Conservation (phyloP, 495 filamentous ascomycete species). For the Penicillium cosmopolitanum region DNA sequence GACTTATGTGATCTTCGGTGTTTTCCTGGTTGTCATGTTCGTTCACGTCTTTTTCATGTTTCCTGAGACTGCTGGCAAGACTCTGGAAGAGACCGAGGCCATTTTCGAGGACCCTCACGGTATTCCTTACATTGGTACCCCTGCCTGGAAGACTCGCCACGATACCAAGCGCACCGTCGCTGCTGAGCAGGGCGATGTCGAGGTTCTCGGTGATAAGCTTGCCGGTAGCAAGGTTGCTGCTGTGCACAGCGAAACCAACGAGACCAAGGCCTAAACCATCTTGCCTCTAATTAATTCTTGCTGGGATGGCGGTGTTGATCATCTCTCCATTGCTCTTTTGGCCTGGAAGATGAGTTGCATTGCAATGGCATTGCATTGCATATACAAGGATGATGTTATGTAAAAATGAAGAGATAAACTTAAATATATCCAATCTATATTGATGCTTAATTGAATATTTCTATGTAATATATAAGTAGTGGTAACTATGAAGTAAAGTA, state of each 20-base stretch:
- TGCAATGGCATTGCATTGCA: not conserved
- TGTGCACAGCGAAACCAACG: conserved; percentile 19
- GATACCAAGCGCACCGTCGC: conserved; percentile 31
- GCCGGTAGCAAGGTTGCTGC: conserved; percentile 24
- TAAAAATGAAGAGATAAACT: conserved; percentile 11
- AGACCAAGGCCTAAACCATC: conserved; percentile 7
- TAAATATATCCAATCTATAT: conserved; percentile 8
- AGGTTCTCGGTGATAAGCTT: conserved; percentile 29
- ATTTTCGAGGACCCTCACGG: conserved; percentile 69
- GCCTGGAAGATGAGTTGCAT: not conserved
- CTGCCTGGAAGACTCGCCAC: conserved; percentile 67
- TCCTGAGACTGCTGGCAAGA: conserved; percentile 79
- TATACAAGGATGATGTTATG: conserved; percentile 13
- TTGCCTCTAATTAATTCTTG: not conserved
- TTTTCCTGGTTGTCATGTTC: conserved; percentile 69
- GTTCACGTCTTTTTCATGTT: conserved; percentile 79
- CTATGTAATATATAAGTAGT: not conserved
- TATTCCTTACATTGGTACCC: conserved; percentile 65
- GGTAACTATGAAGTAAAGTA: not conserved
- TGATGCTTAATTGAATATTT: not conserved
- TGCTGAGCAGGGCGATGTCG: conserved; percentile 31
- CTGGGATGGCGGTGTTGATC: not conserved
- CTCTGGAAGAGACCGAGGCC: conserved; percentile 73
- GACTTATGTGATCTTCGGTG: conserved; percentile 75
- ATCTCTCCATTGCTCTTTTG: conserved; percentile 1